phyloP scores from a whole-genome alignment of 2,329 filamentous ascomycete species.

The Apiospora sp. region DNA sequence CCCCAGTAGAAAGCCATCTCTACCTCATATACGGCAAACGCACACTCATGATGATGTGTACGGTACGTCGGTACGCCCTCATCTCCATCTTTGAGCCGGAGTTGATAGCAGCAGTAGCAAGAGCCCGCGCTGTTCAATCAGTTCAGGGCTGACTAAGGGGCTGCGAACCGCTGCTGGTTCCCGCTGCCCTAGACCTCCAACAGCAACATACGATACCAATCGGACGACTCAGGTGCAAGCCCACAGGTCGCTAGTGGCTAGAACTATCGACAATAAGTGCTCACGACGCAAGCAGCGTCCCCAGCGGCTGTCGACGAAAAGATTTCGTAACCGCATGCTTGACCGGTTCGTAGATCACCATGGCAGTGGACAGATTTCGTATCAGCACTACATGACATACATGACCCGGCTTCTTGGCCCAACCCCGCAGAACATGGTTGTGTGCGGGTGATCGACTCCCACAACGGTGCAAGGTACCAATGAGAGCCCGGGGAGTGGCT shows the following conservation, averaged over 20 bases:
- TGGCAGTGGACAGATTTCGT: not conserved
- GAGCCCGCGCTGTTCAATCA: not conserved
- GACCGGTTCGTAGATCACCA: constrained; percentile 7
- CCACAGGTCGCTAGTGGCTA: not conserved
- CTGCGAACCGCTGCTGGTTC: not conserved
- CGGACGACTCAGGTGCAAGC: not conserved
- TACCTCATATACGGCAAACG: not conserved
- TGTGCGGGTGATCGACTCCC: not conserved
- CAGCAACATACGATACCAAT: not conserved
- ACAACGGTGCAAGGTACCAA: not conserved
- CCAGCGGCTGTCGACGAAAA: not conserved
- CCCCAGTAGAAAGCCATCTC: not conserved
- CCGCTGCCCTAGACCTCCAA: not conserved
- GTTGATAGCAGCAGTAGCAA: not conserved
- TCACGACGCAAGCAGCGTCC: not conserved
- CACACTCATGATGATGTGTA: not conserved
- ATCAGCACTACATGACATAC: constrained; percentile 9
- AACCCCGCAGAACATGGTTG: constrained; percentile 1
- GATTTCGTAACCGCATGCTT: not conserved
- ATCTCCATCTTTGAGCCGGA: not conserved
- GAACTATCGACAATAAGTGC: constrained; percentile 9
- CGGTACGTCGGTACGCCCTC: not conserved
- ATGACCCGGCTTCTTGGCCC: not conserved
- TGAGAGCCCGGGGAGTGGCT: not conserved
- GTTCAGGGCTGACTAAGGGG: not conserved